Evolutionary conservation across 78 protist genomes (phyloP).

Genomic region (Dictyostelium purpureum): DNA sequence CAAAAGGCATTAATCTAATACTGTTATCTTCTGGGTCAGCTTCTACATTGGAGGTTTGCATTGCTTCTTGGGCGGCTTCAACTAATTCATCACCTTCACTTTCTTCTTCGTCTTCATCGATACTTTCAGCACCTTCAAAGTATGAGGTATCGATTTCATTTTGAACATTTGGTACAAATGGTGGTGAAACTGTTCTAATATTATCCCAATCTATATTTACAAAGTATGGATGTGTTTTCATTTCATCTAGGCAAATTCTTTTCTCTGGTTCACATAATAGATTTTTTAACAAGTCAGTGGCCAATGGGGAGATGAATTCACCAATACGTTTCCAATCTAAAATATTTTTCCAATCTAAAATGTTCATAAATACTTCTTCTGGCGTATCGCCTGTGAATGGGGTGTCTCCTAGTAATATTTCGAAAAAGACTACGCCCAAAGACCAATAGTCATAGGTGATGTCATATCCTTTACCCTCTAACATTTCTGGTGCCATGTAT

Average conservation of each 20-base stretch:
- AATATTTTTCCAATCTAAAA: conserved; percentile 69
- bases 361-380: conserved; percentile 81
- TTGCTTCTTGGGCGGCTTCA: conserved; percentile 45
- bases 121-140: conserved; percentile 40
- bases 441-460: conserved; percentile 95
- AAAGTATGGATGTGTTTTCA: conserved; percentile 67
- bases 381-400: conserved; percentile 90
- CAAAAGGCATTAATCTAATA: conserved; percentile 58
- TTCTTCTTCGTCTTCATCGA: conserved; percentile 28
- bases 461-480: conserved; percentile 87
- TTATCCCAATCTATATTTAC: conserved; percentile 88
- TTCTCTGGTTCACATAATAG: conserved; percentile 72
- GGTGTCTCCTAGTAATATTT: conserved; percentile 87
- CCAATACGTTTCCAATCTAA: conserved; percentile 21
- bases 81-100: conserved; percentile 29
- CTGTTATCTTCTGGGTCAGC: conserved; percentile 14
- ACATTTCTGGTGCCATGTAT: conserved; percentile 94
- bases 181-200: conserved; percentile 59
- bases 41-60: background rate
- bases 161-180: conserved; percentile 81
- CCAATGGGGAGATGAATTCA: background rate
- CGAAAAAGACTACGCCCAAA: conserved; percentile 83
- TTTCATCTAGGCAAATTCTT: conserved; percentile 44
- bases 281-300: conserved; percentile 14
- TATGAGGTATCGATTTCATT: conserved; percentile 40